Conservation (phyloP, 2,329 filamentous ascomycete species). For the Ophiognomonia clavigignenti-juglandacearum region DNA sequence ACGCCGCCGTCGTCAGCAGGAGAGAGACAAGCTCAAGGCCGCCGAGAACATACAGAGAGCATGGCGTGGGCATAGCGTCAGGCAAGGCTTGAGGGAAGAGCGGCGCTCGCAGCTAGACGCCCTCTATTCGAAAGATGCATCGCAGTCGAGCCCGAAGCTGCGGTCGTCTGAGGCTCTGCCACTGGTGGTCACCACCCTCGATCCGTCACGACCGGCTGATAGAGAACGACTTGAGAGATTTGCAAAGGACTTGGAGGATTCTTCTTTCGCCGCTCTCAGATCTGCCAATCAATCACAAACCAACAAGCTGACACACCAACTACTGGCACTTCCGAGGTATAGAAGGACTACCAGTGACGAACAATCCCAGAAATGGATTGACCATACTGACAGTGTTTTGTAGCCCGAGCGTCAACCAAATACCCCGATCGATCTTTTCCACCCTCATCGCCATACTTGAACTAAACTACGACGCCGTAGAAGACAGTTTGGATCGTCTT, state of each 20-base stretch:
- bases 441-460: slow-evolving; percentile 12
- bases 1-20: slow-evolving; percentile 71
- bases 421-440: slow-evolving; percentile 14
- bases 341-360: too few species aligned
- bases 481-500: slow-evolving; percentile 18
- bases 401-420: slow-evolving; percentile 1
- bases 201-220: slow-evolving; percentile 39
- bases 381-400: too few species aligned
- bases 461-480: slow-evolving; percentile 10
- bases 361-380: too few species aligned
- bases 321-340: slow-evolving; percentile 31
- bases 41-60: slow-evolving; percentile 68
- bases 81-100: slow-evolving; percentile 50
- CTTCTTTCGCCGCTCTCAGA: slow-evolving; percentile 30
- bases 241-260: slow-evolving; percentile 35
- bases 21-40: slow-evolving; percentile 72
- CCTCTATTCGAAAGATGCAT: slow-evolving; percentile 39
- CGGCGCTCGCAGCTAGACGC: slow-evolving; percentile 61
- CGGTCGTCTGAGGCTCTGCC: slow-evolving; percentile 37
- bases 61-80: slow-evolving; percentile 73
- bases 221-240: slow-evolving; percentile 42
- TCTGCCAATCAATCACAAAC: slow-evolving; percentile 26
- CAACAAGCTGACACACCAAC: slow-evolving; percentile 29
- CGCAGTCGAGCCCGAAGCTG: slow-evolving; percentile 27
- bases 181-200: slow-evolving; percentile 47